Conservation (phyloP, 352 stramenopile genomes). For the Ophiocytium majus region DNA sequence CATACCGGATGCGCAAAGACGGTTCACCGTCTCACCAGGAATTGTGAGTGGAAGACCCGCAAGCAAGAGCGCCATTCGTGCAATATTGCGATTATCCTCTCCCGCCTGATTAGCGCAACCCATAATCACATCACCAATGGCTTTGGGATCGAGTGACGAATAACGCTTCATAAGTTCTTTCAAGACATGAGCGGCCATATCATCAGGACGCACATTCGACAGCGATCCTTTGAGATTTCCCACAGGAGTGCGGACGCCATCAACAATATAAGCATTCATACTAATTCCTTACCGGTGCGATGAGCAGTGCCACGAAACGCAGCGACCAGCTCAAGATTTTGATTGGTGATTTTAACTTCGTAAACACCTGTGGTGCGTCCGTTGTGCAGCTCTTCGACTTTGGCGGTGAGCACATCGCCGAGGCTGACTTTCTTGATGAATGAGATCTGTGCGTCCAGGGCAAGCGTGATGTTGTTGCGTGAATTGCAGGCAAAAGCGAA, state of each 20-base stretch:
- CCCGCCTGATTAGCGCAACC: not conserved
- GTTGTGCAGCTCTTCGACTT: no score
- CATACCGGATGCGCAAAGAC: conserved; percentile 22
- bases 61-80: conserved; percentile 12
- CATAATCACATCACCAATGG: not conserved
- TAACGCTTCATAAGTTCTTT: not conserved
- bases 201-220: not conserved
- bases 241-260: not conserved
- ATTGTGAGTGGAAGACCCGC: conserved; percentile 19
- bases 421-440: no score
- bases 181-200: conserved; percentile 1
- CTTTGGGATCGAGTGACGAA: not conserved
- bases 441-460: no score
- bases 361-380: no score
- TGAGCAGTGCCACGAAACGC: no score
- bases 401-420: no score
- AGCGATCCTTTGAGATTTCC: not conserved
- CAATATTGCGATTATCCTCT: conserved; percentile 3
- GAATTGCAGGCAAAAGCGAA: conserved; percentile 3
- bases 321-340: no score
- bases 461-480: no score
- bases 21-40: conserved; percentile 23
- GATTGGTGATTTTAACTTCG: no score
- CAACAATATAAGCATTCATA: not conserved
- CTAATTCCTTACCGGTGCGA: no score